Evolutionary conservation across 1,284 basidiomycete genomes (phyloP), one percentile per base, ranked within the genome.

Genomic region (Thecaphora frezii): DNA sequence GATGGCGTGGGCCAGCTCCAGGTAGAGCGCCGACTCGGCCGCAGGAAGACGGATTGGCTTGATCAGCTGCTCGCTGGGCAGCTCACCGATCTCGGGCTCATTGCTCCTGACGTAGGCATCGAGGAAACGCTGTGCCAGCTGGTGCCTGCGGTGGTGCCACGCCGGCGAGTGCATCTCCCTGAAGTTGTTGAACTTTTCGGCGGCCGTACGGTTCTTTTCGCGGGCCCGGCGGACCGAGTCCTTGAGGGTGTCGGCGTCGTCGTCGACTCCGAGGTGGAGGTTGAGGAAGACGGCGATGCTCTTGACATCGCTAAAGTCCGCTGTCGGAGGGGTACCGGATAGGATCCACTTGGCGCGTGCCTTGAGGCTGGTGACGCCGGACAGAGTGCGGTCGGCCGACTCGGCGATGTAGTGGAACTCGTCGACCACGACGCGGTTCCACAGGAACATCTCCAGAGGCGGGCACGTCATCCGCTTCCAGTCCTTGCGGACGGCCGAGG

Each of bases 71-170:
- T 85, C 84, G 76, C 87, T 91, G 1, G 89, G 89, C 58, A 97
- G 93, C 79, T 97, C 93, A 62, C 93, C 92, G 51, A 97, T 97
- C 81, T 97, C 93, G 8, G 93, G 92, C 53, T 94, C 88, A 77
- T 97, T 97, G 87, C 96, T 71, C 16, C 79, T 62, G 2, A 77
- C 79, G 43, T 77, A 80, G 10, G 69, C 65, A 53, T 78, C 69
- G 14, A 61, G 50, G 84, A 96, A 97, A 19, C 80, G 79, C 73
- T 97, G 93, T 0, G 90, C 93, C 18, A 93, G 81, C 55, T 86
- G 82, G 72, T 93, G 88, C 9, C 93, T 87, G 66, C 91, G 87
- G 1, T 87, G 86, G 76, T 96, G 93, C 93, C 93, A 97, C 63
- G 92, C 89, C 21, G 89, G 80, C 42, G 88, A 93, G 73, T 91